Evolutionary conservation across 73 alveolate species (phyloP).

Genomic region (Symbiodinium pilosum): DNA sequence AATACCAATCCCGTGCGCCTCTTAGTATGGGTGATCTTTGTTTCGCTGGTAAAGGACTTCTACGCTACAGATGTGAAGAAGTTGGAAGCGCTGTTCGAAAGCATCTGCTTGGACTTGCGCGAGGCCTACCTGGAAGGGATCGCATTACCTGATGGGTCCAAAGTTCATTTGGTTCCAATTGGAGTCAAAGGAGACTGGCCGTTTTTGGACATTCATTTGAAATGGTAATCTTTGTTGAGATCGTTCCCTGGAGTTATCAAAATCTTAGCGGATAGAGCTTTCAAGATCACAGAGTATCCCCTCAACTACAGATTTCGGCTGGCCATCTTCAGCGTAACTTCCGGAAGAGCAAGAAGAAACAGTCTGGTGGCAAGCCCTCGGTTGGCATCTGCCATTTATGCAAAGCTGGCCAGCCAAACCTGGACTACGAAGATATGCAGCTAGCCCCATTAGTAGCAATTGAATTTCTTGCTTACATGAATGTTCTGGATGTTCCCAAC

Average conservation of each 20-base stretch:
- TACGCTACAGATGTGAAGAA: background rate
- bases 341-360: background rate
- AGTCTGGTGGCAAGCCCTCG: background rate
- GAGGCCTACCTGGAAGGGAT: background rate
- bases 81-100: background rate
- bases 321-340: background rate
- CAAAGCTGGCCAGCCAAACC: constrained; percentile 6
- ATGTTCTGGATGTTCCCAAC: no score
- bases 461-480: no score
- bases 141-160: background rate
- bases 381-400: constrained; percentile 26
- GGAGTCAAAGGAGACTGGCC: constrained; percentile 73
- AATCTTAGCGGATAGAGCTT: no score
- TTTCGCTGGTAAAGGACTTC: no score
- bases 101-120: background rate
- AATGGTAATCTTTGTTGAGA: no score
- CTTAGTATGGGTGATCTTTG: no score
- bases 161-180: background rate
- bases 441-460: no score
- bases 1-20: no score
- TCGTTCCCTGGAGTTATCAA: no score
- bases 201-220: background rate
- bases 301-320: background rate
- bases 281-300: no score
- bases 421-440: constrained; percentile 23